Evolutionary conservation across 306 rosid genomes (phyloP).

Genomic region (Cercis canadensis): DNA sequence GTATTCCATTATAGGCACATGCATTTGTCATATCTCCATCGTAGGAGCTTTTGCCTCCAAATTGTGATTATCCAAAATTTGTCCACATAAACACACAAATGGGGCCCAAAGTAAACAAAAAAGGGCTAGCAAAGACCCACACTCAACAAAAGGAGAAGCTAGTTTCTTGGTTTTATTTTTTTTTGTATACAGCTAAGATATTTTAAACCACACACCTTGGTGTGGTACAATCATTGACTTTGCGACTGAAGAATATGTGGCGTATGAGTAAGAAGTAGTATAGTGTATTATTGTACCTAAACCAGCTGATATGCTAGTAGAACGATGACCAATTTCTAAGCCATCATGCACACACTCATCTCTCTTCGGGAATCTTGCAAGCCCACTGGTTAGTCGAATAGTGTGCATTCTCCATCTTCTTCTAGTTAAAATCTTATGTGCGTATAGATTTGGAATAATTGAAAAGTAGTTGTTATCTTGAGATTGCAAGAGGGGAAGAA

Average conservation of each 20-base stretch:
- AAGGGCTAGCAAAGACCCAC: too few relatives aligned
- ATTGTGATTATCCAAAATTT: neutral
- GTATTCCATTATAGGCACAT: too few relatives aligned
- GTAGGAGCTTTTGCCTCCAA: too few relatives aligned
- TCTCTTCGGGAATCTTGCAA: conserved; percentile 74
- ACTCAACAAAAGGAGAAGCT: too few relatives aligned
- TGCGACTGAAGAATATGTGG: too few relatives aligned
- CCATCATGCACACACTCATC: conserved; percentile 69
- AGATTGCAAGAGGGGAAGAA: conserved; percentile 36
- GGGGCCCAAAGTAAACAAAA: too few relatives aligned
- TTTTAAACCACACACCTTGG: too few relatives aligned
- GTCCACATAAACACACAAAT: neutral
- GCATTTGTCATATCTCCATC: too few relatives aligned
- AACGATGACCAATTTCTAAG: conserved; percentile 71
- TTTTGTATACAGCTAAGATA: too few relatives aligned
- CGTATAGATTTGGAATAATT: conserved; percentile 27
- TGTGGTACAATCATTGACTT: too few relatives aligned
- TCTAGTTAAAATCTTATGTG: conserved; percentile 72
- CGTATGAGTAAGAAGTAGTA: too few relatives aligned
- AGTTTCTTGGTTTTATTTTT: too few relatives aligned
- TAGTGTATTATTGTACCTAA: conserved; percentile 47
- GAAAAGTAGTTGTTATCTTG: conserved; percentile 29
- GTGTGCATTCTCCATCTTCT: conserved; percentile 73
- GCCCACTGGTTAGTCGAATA: conserved; percentile 62
- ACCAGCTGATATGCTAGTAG: conserved; percentile 74